Conservation (phyloP, 495 filamentous ascomycete genomes). For the Lasiosphaeria miniovina region DNA sequence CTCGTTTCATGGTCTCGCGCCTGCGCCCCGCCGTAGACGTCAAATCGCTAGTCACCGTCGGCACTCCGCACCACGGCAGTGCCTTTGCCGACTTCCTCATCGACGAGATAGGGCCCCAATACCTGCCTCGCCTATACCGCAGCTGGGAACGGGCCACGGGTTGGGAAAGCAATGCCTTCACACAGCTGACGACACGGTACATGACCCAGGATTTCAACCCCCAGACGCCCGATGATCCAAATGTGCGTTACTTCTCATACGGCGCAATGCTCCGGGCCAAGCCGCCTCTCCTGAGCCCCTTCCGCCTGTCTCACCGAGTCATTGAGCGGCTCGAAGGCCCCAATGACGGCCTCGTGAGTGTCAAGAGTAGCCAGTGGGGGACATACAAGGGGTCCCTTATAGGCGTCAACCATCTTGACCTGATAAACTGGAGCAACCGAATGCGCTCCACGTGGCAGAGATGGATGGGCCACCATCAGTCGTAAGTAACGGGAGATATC, state of each 20-base stretch:
- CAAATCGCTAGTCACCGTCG: conserved; percentile 78
- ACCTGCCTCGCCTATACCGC: conserved; percentile 67
- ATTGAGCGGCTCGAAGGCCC: conserved; percentile 69
- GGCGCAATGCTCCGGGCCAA: conserved; percentile 63
- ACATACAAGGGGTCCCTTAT: conserved; percentile 88
- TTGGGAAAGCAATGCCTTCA: conserved; percentile 78
- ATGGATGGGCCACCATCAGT: conserved; percentile 64
- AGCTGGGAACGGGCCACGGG: conserved; percentile 58
- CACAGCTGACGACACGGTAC: conserved; percentile 77
- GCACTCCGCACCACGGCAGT: conserved; percentile 81
- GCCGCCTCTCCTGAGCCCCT: conserved; percentile 66
- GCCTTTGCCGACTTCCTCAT: conserved; percentile 84
- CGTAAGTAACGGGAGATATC: conserved; percentile 46
- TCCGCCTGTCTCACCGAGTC: conserved; percentile 68
- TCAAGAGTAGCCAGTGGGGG: conserved; percentile 84
- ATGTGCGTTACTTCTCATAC: conserved; percentile 90
- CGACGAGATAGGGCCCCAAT: conserved; percentile 60
- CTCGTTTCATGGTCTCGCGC: conserved; percentile 86
- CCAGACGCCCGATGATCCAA: conserved; percentile 65
- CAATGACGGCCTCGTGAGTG: conserved; percentile 93
- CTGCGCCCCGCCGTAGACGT: conserved; percentile 69
- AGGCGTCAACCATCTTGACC: conserved; percentile 81
- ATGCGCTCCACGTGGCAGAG: conserved; percentile 67
- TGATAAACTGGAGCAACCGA: conserved; percentile 95
- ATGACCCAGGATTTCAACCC: conserved; percentile 84